Evolutionary conservation across 306 rosid genomes (phyloP), one percentile per base, ranked within the genome.

Genomic region (Lathyrus sativus): DNA sequence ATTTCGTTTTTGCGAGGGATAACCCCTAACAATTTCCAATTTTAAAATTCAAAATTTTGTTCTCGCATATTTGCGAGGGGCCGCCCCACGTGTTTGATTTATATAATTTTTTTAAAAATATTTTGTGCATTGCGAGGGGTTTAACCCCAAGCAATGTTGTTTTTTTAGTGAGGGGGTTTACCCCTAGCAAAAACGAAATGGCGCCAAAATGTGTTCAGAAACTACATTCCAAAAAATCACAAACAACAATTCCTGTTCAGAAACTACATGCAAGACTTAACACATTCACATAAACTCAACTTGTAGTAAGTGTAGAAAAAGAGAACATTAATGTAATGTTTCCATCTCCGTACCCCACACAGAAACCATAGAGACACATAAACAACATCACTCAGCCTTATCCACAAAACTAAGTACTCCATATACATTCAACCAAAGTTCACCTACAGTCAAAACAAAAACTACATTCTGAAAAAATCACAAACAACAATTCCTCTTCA

Each of bases 221-320:
- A 70, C 64, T 6, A 12, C 11, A 57, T 38, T 9, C 24, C 56
- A 11, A 11, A 44, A 24, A 61, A 45, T 22, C 43, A 12, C 18
- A 69, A 24, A 28, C 17, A n/a, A 62, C 24, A 29, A 44, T 65
- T 45, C 57, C 56, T 65, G 15, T 9, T 45, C 41, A 12, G 15
- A 65, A 45, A 28, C 70, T 24, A 46, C n/a, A n/a, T 15, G 12
- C 2, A n/a, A 45, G 46, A 45, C 33, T 29, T 29, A 29, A 29
- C 24, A 22, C 24, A 29, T 29, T 29, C 33, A 76, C 90, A 97
- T 93, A 81, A 84, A 78, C 78, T 82, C 90, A 93, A 75, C 90
- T 97, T 93, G 89, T 70, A 66, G 18, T 15, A 74, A 57, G 42
- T 72, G 39, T 77, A 85, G 43, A 28, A 24, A 68, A 65, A 53